Conservation (phyloP, 1,284 basidiomycete genomes). For the Apiotrichum siamense region DNA sequence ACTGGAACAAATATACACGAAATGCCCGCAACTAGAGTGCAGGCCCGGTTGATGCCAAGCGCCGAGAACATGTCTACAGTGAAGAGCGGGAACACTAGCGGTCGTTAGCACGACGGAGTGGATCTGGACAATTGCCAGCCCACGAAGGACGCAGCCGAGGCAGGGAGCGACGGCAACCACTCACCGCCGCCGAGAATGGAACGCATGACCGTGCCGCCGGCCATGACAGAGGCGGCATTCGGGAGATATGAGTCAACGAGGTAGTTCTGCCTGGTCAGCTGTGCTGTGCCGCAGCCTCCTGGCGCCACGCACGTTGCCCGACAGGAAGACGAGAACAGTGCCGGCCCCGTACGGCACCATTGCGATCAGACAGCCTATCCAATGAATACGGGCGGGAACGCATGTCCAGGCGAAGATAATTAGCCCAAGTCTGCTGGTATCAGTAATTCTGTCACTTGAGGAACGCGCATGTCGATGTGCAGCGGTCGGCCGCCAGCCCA, state of each 20-base stretch:
- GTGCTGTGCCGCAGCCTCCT: neutral
- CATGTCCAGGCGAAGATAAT: slow-evolving; percentile 59
- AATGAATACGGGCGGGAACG: slow-evolving; percentile 54
- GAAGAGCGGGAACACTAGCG: slow-evolving; percentile 56
- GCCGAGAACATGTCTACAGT: slow-evolving; percentile 54
- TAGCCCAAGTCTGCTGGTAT: slow-evolving; percentile 49
- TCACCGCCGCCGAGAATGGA: slow-evolving; percentile 54
- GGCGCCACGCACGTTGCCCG: neutral
- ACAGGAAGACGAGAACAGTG: slow-evolving; percentile 57
- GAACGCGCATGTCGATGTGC: no score
- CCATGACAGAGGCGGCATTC: slow-evolving; percentile 55
- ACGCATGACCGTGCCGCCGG: slow-evolving; percentile 61
- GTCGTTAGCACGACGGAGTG: neutral
- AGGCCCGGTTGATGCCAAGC: slow-evolving; percentile 58
- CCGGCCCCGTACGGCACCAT: slow-evolving; percentile 59
- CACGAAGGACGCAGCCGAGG: no score
- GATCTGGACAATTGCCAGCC: no score
- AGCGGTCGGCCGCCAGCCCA: no score
- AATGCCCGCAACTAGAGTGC: slow-evolving; percentile 29
- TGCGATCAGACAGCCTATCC: slow-evolving; percentile 60
- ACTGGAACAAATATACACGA: slow-evolving; percentile 22
- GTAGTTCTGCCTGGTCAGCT: slow-evolving; percentile 42
- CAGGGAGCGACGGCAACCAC: no score
- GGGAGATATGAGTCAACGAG: slow-evolving; percentile 58
- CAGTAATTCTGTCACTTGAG: neutral